Evolutionary conservation across 352 stramenopile species (phyloP).

Genomic region (Phytopythium cucurbitacearum): DNA sequence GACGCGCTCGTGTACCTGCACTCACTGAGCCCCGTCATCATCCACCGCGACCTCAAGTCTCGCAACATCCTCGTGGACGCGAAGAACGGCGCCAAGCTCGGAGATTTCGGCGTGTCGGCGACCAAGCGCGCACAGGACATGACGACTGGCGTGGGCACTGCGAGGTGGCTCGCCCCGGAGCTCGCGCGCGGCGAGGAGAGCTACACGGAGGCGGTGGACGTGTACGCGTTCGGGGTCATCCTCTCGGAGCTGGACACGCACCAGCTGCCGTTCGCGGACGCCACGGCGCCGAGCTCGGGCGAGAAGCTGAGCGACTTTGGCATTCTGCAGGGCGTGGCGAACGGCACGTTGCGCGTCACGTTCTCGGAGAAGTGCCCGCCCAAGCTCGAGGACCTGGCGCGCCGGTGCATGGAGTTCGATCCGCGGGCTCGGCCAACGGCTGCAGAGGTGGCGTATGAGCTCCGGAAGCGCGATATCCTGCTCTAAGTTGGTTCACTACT

Average conservation of each 20-base stretch:
- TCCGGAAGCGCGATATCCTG: conserved; percentile 49
- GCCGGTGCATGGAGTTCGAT: conserved; percentile 47
- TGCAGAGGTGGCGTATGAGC: conserved; percentile 52
- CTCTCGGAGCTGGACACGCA: conserved; percentile 69
- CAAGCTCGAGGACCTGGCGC: conserved; percentile 42
- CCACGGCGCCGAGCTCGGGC: conserved; percentile 15
- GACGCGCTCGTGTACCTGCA: conserved; percentile 70
- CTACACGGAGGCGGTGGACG: conserved; percentile 63
- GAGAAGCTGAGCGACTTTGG: conserved; percentile 52
- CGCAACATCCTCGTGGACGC: conserved; percentile 64
- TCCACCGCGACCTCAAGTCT: conserved; percentile 72
- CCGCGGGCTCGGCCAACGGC: conserved; percentile 46
- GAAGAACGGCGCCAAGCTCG: conserved; percentile 58
- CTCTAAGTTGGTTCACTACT: conserved; percentile 8
- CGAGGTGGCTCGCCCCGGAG: conserved; percentile 60
- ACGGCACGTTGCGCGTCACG: conserved; percentile 30
- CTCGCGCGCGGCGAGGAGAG: conserved; percentile 50
- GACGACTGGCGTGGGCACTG: conserved; percentile 58
- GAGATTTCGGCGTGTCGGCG: conserved; percentile 63
- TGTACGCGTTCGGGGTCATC: conserved; percentile 70
- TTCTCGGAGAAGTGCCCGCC: conserved; percentile 36
- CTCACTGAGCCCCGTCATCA: conserved; percentile 55
- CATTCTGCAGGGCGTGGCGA: conserved; percentile 52
- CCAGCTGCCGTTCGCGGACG: conserved; percentile 54
- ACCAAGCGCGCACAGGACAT: conserved; percentile 52